Conservation (phyloP, 306 rosid species). For the Gynostemma pentaphyllum region DNA sequence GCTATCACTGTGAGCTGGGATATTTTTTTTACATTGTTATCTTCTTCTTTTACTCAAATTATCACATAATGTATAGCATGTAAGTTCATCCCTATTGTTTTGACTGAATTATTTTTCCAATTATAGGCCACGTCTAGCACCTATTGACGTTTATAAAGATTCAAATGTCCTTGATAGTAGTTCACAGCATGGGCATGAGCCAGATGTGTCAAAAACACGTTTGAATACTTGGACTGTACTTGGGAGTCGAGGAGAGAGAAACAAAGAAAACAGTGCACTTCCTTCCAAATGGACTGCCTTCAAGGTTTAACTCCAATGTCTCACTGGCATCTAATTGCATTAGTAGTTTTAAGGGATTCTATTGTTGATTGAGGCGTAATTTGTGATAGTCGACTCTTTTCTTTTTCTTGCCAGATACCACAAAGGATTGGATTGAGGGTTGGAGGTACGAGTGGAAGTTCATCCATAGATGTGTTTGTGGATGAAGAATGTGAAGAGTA, state of each 20-base stretch:
- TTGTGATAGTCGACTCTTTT: constrained; percentile 2
- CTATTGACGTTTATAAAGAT: constrained; percentile 57
- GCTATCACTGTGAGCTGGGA: too few species aligned
- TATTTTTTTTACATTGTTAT: too few species aligned
- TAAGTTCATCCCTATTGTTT: background rate
- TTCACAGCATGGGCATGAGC: constrained; percentile 21
- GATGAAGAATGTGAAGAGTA: constrained; percentile 76
- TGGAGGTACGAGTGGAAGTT: constrained; percentile 30
- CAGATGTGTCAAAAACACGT: constrained; percentile 26
- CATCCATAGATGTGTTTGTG: constrained; percentile 61
- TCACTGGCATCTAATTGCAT: background rate
- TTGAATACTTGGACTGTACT: constrained; percentile 48
- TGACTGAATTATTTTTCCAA: background rate
- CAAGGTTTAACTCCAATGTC: constrained; percentile 42
- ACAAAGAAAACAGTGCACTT: constrained; percentile 67
- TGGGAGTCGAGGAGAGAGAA: constrained; percentile 79
- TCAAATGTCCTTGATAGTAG: constrained; percentile 26
- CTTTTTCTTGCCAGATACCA: constrained; percentile 48
- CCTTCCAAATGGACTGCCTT: constrained; percentile 73
- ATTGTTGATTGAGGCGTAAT: background rate
- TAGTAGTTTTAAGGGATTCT: background rate
- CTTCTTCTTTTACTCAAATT: too few species aligned
- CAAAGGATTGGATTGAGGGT: constrained; percentile 45
- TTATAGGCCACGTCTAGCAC: constrained; percentile 19
- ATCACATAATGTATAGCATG: too few species aligned